Percentiles rank a stretch among this genome's conserved stretches.
phyloP scores from a whole-genome alignment of 208 protist species.

The Acanthamoeba triangularis region DNA sequence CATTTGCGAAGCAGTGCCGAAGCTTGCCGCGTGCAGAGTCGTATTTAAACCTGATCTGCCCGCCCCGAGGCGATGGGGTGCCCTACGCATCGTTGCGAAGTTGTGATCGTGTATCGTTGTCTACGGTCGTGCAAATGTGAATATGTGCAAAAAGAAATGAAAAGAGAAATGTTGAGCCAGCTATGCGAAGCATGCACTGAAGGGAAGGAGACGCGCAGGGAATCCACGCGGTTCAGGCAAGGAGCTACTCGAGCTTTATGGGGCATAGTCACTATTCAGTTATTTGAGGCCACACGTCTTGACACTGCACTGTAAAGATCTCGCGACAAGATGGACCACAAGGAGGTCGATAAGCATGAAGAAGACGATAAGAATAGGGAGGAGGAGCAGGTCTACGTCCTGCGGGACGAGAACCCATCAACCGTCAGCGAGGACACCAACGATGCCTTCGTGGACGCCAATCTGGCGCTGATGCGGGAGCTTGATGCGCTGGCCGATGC shows the following conservation, averaged over 20 bases:
- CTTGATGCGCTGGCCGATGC: slow-evolving; percentile 28
- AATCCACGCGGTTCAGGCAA: background rate
- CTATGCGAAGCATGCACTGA: too few species aligned
- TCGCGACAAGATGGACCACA: background rate
- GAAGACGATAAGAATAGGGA: background rate
- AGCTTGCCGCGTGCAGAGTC: background rate
- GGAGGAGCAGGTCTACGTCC: background rate
- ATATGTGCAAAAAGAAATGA: too few species aligned
- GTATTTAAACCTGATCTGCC: background rate
- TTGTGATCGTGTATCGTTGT: too few species aligned
- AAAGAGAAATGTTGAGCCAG: too few species aligned
- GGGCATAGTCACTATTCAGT: too few species aligned
- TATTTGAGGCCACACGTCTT: background rate
- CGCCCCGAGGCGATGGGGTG: background rate
- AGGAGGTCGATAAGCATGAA: background rate
- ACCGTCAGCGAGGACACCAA: slow-evolving; percentile 53
- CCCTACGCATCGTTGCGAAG: background rate
- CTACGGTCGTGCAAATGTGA: too few species aligned
- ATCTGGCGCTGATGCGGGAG: slow-evolving; percentile 47
- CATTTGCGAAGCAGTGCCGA: background rate
- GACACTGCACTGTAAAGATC: too few species aligned
- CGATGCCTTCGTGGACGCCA: slow-evolving; percentile 63
- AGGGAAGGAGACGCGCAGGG: too few species aligned
- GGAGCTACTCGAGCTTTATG: background rate
- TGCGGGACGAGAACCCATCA: background rate